Conservation (phyloP, 768 basidiomycete genomes). For the Russula sp. region DNA sequence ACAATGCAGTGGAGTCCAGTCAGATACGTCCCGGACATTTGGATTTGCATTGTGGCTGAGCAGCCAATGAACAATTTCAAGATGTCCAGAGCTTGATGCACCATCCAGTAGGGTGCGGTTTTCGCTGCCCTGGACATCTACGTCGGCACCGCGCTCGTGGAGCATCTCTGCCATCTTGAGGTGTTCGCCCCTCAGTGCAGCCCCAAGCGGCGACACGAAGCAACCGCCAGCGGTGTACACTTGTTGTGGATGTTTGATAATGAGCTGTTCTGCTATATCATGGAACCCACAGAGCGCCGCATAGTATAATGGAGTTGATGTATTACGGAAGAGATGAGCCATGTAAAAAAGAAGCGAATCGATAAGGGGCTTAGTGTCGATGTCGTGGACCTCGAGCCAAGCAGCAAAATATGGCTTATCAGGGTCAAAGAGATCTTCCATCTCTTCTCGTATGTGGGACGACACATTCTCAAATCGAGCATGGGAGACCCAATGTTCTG, state of each 20-base stretch:
- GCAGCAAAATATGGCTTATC: not conserved
- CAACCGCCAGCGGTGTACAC: not conserved
- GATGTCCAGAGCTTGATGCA: not conserved
- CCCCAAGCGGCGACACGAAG: not conserved
- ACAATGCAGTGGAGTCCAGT: not conserved
- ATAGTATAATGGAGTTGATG: not conserved
- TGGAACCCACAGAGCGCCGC: not conserved
- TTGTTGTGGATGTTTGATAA: not conserved
- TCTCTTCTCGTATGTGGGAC: not conserved
- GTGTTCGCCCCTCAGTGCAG: not conserved
- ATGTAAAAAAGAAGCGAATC: not conserved
- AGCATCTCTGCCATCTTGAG: not conserved
- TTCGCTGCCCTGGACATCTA: too few species aligned
- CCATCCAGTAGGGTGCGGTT: not conserved
- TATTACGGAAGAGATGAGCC: accelerated
- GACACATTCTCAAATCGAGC: not conserved
- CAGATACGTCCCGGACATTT: not conserved
- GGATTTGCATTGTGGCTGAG: not conserved
- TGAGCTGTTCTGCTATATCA: not conserved
- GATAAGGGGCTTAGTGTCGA: accelerated
- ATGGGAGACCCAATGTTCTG: not conserved
- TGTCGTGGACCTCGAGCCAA: not conserved
- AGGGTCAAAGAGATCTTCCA: not conserved
- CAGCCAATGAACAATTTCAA: not conserved
- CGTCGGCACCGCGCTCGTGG: not conserved